Base-by-base conservation (phyloP, 1,284 basidiomycete species). In the Papiliotrema laurentii region DNA sequence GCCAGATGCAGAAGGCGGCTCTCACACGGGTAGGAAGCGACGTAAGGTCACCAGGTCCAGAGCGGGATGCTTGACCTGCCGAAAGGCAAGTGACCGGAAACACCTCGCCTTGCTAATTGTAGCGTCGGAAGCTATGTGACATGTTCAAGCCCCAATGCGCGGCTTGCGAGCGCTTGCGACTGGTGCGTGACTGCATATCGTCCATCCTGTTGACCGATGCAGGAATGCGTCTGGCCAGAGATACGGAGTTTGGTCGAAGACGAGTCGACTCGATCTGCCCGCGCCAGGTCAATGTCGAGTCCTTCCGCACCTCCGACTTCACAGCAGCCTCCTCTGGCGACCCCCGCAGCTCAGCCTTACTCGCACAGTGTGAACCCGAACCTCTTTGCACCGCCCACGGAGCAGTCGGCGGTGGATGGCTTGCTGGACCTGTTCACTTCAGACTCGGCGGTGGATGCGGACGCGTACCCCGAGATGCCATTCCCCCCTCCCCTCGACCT, bases 71-170 rank as follows among this genome's bases (percentile, higher is more conserved):
- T 16, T 31, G 60, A 21, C 42, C 58, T 6, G 60, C 61, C 35
- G 58, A 60, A 21, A 58, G 55, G 5, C 39, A 60, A 21, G 53
- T 53, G 18, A 50, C 51, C 43, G 31, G 38, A 5, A 60, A 59
- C 10, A 62, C 61, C 45, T 41, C 61, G 44, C 61, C 61, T 19
- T 64, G 61, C 36, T 39, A 59, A n/a, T n/a, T n/a, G 25, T 56
- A 54, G 37, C 47, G 64, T 26, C 43, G 60, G 21, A 66, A 66
- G 43, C 35, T 57, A n/a, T 66, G 64, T 41, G 62, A 66, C 42
- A 53, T 58, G 55, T 43, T 18, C 13, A 58, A 51, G 27, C 59
- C 61, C 1, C 27, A 22, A 1, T 66, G 64, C 39, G 45, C 40
- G 22, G 56, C 60, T 2, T 66, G 64, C 47, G 33, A 27, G 16